Base-by-base conservation (phyloP, 768 basidiomycete species). In the Pleurotus salmoneostramineus region DNA sequence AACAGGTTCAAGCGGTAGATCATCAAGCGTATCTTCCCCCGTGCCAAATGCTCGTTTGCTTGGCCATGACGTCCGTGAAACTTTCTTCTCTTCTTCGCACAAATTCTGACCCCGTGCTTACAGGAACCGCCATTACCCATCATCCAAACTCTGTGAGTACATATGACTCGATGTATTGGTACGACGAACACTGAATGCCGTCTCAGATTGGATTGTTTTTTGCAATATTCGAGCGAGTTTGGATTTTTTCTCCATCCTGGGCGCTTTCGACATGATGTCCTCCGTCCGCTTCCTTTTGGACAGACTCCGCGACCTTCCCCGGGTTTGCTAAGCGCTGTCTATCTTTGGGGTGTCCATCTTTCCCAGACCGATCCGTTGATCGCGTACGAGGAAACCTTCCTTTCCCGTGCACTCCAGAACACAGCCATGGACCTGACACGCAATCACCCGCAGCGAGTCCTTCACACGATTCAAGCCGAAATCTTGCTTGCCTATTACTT, bases 401-500 rank as follows among this genome's bases (percentile, higher is more conserved):
- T 88, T 43, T 71, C 73, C 3, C 80, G 78, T 52, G 78, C 83
- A 11, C 65, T 82, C 10, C 74, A 76, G 57, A 71, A 80, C 49
- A 73, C 79, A 7, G 77, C 81, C 7, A 74, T 74, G 3, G 77
- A 75, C 60, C 66, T 81, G 7, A 67, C 81, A 17, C 70, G 77
- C n/a, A 68, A 74, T 35, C 84, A 84, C 43, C 77, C 80, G 40
- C 72, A 77, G 33, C 71, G 67, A 48, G 72, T 83, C 34, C 63
- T 86, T 14, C 79, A 84, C 52, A 78, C 83, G 12, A 64, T 87
- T 6, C 86, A 88, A 59, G 77, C 83, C 0, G 80, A 88, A 59
- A 71, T 89, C 3, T 75, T 91, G n/a, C 73, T 91, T 31, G 73
- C 83, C 1, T 79, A 83, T 62, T 89, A 85, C 66, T 83, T 89